Conservation (phyloP, 2,329 filamentous ascomycete genomes). For the Microsporum ferrugineum region DNA sequence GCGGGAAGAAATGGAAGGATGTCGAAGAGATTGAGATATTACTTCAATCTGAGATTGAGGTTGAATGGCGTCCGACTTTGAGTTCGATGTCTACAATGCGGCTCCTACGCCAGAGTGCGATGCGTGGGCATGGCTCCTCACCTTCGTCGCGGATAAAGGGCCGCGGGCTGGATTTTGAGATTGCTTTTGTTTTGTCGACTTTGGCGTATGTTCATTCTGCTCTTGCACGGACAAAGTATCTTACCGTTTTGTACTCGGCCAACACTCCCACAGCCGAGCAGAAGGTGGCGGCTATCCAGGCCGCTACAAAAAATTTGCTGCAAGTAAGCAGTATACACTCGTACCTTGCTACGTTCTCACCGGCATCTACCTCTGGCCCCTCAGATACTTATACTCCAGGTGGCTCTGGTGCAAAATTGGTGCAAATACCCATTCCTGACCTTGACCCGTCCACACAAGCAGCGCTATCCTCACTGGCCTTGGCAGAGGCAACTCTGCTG, state of each 20-base stretch:
- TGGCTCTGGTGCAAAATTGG: conserved; percentile 9
- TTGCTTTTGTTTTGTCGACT: conserved; percentile 66
- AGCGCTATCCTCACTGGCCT: conserved; percentile 46
- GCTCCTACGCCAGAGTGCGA: conserved; percentile 11
- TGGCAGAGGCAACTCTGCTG: conserved; percentile 80
- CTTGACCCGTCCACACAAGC: conserved; percentile 35
- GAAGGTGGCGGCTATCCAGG: conserved; percentile 56
- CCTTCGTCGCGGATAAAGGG: conserved; percentile 48
- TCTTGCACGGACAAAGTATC: conserved; percentile 59
- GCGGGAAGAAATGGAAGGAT: neutral
- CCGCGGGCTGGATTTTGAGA: conserved; percentile 66
- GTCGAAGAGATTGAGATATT: conserved; percentile 55
- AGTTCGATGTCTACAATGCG: conserved; percentile 28
- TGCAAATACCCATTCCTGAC: conserved; percentile 29
- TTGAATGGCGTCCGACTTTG: conserved; percentile 73
- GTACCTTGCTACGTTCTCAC: conserved; percentile 46
- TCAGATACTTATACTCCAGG: conserved; percentile 16
- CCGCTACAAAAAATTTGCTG: conserved; percentile 66
- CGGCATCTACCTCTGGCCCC: conserved; percentile 44
- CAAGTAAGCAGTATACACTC: conserved; percentile 68
- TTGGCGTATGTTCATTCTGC: conserved; percentile 64
- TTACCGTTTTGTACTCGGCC: conserved; percentile 56
- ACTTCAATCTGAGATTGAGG: conserved; percentile 55
- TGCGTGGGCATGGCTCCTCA: conserved; percentile 40
- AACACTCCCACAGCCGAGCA: conserved; percentile 54